phyloP scores from a whole-genome alignment of 495 filamentous ascomycete genomes.

The Chaetomium cochliodes region DNA sequence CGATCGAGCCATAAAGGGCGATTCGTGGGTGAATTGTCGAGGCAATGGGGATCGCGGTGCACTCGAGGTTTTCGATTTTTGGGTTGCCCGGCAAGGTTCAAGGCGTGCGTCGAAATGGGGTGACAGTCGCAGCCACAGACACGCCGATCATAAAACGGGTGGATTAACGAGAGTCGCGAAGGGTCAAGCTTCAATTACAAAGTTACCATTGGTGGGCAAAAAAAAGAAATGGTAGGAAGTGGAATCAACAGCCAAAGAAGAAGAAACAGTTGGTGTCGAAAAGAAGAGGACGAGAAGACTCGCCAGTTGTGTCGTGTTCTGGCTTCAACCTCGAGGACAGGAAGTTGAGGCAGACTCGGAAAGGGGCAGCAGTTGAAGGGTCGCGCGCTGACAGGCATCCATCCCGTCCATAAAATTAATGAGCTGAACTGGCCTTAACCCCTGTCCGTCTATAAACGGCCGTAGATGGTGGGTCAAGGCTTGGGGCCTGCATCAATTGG shows the following conservation, averaged over 20 bases:
- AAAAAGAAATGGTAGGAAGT: conserved; percentile 30
- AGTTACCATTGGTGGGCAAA: conserved; percentile 31
- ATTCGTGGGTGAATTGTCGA: conserved; percentile 6
- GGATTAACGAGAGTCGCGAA: conserved; percentile 50
- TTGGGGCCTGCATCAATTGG: not conserved
- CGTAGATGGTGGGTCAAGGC: conserved; percentile 7
- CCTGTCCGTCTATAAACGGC: conserved; percentile 19
- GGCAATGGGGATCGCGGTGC: conserved; percentile 27
- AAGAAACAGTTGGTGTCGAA: conserved; percentile 17
- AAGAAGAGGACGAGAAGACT: conserved; percentile 21
- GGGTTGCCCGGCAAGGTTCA: conserved; percentile 14
- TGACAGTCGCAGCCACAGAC: conserved; percentile 12
- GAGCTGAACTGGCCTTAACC: conserved; percentile 40
- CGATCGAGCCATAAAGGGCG: conserved; percentile 43
- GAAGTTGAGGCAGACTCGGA: conserved; percentile 21
- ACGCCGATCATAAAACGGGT: conserved; percentile 21
- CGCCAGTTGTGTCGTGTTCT: conserved; percentile 21
- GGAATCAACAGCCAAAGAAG: conserved; percentile 41
- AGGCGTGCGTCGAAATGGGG: conserved; percentile 9
- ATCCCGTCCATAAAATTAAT: conserved; percentile 23
- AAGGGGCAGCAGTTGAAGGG: conserved; percentile 31
- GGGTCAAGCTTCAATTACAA: conserved; percentile 45
- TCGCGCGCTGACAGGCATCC: conserved; percentile 16
- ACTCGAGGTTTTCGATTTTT: conserved; percentile 5
- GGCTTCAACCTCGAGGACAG: conserved; percentile 23